Conservation (phyloP, 208 protist genomes). For the Trypanosoma theileri region DNA sequence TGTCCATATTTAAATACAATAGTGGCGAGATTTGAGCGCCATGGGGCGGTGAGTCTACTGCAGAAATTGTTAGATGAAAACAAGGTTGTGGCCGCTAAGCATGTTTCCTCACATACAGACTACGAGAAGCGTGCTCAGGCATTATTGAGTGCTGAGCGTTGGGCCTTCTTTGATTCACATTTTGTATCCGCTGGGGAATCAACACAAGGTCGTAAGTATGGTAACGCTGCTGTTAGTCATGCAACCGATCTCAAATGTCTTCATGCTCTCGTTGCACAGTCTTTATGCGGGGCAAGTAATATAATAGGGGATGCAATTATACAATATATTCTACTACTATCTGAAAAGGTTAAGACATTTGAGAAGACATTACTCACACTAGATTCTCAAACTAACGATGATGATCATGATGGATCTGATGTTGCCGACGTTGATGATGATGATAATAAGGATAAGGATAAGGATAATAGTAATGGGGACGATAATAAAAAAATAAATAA, state of each 20-base stretch:
- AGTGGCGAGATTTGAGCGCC: conserved; percentile 68
- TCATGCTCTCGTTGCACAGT: conserved; percentile 83
- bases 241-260: conserved; percentile 81
- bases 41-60: conserved; percentile 46
- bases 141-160: conserved; percentile 48
- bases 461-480: not conserved
- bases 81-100: conserved; percentile 19
- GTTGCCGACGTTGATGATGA: too few relatives aligned
- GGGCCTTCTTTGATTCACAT: conserved; percentile 68
- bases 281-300: conserved; percentile 62
- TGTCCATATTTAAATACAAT: conserved; percentile 80
- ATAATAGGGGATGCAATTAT: conserved; percentile 54
- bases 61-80: conserved; percentile 33
- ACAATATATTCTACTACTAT: conserved; percentile 59
- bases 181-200: conserved; percentile 36
- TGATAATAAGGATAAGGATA: not conserved
- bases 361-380: not conserved
- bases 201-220: conserved; percentile 46
- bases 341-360: conserved; percentile 10
- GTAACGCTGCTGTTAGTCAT: conserved; percentile 81
- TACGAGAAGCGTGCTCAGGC: conserved; percentile 46
- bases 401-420: not conserved
- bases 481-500: not conserved
- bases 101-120: conserved; percentile 58
- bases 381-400: not conserved